phyloP scores from a whole-genome alignment of 148 eudicot genomes.

The Nyssa sinensis region DNA sequence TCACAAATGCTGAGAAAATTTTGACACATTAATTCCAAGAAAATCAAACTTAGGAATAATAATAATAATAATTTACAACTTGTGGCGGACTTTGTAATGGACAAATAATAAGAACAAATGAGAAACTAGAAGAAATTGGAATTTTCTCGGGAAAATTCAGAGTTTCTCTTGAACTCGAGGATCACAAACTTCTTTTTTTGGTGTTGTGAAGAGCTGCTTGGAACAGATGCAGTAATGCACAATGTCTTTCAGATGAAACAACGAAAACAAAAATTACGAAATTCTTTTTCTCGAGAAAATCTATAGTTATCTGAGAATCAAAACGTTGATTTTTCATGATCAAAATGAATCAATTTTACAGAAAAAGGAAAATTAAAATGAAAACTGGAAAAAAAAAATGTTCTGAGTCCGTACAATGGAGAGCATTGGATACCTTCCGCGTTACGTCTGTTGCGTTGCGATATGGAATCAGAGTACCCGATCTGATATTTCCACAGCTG shows the following conservation, averaged over 20 bases:
- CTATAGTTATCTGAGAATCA: neutral
- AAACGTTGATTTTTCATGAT: neutral
- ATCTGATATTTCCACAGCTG: neutral
- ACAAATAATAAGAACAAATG: constrained; percentile 2
- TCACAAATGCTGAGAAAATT: neutral
- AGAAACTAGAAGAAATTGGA: constrained; percentile 23
- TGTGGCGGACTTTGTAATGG: too few species aligned
- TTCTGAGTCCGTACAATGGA: neutral
- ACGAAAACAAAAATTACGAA: too few species aligned
- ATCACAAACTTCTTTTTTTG: too few species aligned
- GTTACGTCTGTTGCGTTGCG: neutral
- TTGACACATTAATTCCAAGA: neutral
- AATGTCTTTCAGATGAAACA: too few species aligned
- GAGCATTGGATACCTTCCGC: constrained; percentile 11
- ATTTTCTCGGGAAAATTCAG: neutral
- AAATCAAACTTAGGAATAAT: neutral
- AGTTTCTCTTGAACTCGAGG: too few species aligned
- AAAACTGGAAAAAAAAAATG: neutral
- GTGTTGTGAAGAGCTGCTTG: too few species aligned
- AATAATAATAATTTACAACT: neutral
- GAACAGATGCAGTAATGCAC: too few species aligned
- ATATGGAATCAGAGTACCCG: neutral
- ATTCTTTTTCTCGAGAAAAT: neutral
- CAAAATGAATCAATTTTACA: constrained; percentile 11
- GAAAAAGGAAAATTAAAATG: constrained; percentile 12